phyloP scores from a whole-genome alignment of 2,329 filamentous ascomycete species.

The Fusarium nodosum region DNA sequence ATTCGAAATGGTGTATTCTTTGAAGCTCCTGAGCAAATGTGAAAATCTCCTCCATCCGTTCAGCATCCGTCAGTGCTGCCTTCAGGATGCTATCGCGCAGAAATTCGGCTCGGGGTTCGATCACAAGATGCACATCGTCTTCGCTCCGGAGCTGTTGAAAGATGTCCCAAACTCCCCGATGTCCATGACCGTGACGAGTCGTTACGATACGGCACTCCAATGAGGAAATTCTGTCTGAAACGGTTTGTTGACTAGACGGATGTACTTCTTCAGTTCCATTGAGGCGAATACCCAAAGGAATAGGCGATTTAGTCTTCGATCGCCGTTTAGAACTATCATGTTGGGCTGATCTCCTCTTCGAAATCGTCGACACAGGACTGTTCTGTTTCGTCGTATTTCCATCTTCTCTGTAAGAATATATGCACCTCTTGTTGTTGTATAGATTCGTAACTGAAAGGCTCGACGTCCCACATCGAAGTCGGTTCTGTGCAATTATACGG shows the following conservation, averaged over 20 bases:
- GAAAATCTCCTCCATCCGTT: conserved; percentile 48
- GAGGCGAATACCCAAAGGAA: conserved; percentile 27
- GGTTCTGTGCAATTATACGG: conserved; percentile 13
- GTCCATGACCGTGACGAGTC: conserved; percentile 40
- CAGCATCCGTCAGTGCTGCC: conserved; percentile 48
- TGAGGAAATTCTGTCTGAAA: conserved; percentile 26
- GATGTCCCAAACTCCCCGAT: conserved; percentile 49
- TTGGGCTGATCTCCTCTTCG: conserved; percentile 2
- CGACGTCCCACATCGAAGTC: conserved; percentile 38
- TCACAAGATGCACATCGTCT: conserved; percentile 42
- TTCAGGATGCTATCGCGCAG: conserved; percentile 52
- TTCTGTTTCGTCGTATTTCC: conserved; percentile 12
- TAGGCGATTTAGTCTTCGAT: conserved; percentile 14
- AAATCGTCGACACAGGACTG: conserved; percentile 13
- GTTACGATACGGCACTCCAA: conserved; percentile 43
- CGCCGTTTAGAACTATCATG: conserved; percentile 40
- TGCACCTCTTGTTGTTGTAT: conserved; percentile 7
- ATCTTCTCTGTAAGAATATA: conserved; percentile 21
- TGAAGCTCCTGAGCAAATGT: conserved; percentile 54
- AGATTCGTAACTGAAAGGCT: conserved; percentile 22
- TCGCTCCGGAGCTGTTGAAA: conserved; percentile 44
- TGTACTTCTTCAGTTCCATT: neutral
- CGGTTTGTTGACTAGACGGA: neutral
- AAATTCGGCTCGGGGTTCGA: conserved; percentile 40
- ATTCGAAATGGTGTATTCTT: conserved; percentile 56